Evolutionary conservation across 768 basidiomycete species (phyloP), one percentile per base, ranked within the genome.

Genomic region (Mycena filopes): DNA sequence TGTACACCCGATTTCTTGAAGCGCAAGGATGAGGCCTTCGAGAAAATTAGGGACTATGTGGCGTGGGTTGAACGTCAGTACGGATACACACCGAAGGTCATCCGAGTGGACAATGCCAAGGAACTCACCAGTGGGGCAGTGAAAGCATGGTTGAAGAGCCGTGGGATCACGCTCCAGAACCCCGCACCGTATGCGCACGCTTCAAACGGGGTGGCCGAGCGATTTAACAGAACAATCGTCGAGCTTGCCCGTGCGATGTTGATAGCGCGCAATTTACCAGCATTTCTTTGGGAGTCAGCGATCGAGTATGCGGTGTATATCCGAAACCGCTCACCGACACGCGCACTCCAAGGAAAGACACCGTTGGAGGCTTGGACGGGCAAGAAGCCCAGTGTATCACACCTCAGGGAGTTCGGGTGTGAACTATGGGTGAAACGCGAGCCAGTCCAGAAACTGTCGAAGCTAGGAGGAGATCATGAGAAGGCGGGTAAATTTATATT

Each of bases 201-300:
- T 0, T 78, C 82, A 31, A 83, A 82, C 61, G 77, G 83, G 0
- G 69, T 83, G 0, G 81, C 81, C 0, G 81, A 86, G 41, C 49
- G 74, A 0, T 73, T 74, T n/a, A 83, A 82, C 50, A 33, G 70
- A 3, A 81, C 76, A 0, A 38, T 79, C 0, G 26, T 79, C 0
- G 74, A 81, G 47, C 43, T 80, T 2, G 72, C 66, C 1, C 28
- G 68, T 0, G 70, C 77, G 0, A 82, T 83, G 79, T 7, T 83
- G 2, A 70, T 77, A 38, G 73, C 60, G 11, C 28, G 60, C 4
- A 67, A 71, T 12, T 33, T 79, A 2, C 1, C 50, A 26, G 54
- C 60, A 9, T 68, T 48, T 16, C 65, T 73, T 36, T 77, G 77
- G 73, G 63, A 69, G 5, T 65, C 72, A 38, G 75, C 72, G 0